Conservation (phyloP, 345 rosid species). For the Psidium guajava region DNA sequence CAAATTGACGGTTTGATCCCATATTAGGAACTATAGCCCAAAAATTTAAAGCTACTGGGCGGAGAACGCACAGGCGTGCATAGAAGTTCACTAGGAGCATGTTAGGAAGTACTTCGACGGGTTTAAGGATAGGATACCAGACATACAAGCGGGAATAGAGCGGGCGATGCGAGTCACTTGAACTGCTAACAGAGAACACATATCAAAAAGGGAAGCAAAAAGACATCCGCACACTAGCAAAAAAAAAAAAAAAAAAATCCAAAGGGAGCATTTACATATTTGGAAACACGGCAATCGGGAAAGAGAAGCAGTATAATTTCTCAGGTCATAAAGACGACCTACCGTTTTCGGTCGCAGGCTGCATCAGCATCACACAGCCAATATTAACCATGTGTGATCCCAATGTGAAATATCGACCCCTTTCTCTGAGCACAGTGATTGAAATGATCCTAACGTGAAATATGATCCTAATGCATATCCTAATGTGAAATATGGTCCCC, state of each 20-base stretch:
- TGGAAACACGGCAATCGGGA: background rate
- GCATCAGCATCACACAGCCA: background rate
- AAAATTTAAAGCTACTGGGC: background rate
- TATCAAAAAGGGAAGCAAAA: background rate
- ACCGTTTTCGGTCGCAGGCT: background rate
- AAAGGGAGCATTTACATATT: background rate
- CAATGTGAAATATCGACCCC: background rate
- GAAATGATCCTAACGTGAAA: too few relatives aligned
- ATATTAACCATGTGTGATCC: background rate
- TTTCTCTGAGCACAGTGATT: background rate
- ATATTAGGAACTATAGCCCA: background rate
- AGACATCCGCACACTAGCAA: background rate
- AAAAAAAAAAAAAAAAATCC: background rate
- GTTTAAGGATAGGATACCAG: background rate
- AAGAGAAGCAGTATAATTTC: background rate
- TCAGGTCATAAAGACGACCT: background rate
- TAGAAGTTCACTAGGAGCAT: background rate
- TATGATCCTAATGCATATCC: too few relatives aligned
- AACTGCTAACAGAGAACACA: background rate
- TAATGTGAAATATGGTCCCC: background rate
- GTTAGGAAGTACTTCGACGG: background rate
- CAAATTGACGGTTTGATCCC: background rate
- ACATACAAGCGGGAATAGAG: background rate
- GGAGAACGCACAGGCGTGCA: background rate
- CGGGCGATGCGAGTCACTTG: background rate